Evolutionary conservation across 2,329 filamentous ascomycete species (phyloP), one percentile per base, ranked within the genome.

Genomic region (Helotiales sp.): DNA sequence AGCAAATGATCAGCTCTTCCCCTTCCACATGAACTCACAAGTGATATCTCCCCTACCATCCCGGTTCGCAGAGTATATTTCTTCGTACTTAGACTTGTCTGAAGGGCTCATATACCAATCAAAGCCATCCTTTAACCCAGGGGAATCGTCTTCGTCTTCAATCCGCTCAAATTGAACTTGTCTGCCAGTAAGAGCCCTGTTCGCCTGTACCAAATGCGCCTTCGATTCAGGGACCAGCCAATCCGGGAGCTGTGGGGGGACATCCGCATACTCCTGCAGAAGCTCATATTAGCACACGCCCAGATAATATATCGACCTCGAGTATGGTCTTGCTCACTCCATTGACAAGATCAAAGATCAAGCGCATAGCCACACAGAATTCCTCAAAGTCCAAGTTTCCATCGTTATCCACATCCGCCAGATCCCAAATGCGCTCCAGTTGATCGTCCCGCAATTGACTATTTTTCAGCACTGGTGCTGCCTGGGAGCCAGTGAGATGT

Each of bases 371-470:
- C 66, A 99, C 96, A 80, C 96, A 99, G 80, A 99, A 99, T 84
- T 99, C 96, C 82, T 99, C 96, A 83, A 99, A 99, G 81, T 99
- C 96, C 63, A 99, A 85, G 80, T 96, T 96, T 70, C 96, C 96
- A 82, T 99, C 96, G 75, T 94, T 94, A 81, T 99, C 96, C 69
- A 99, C 93, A 79, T 99, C 96, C 66, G 96, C 93, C 70, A 99
- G 86, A 77, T 99, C 96, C 96, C 96, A 99, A 70, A 99, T 93
- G 75, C 90, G 88, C 82, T 98, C 96, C n/a, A 99, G 89, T 82
- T 99, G 95, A 76, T 90, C 88, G 78, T 92, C 89, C 70, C 87
- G 84, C 69, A 93, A 82, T 74, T 89, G 88, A 71, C 87, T 90
- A 83, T 92, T 92, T 80, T 91, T 90, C 75, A 93, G 84, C 32